Evolutionary conservation across 176 grass and related monocot genomes (phyloP).

Genomic region (Typha latifolia): DNA sequence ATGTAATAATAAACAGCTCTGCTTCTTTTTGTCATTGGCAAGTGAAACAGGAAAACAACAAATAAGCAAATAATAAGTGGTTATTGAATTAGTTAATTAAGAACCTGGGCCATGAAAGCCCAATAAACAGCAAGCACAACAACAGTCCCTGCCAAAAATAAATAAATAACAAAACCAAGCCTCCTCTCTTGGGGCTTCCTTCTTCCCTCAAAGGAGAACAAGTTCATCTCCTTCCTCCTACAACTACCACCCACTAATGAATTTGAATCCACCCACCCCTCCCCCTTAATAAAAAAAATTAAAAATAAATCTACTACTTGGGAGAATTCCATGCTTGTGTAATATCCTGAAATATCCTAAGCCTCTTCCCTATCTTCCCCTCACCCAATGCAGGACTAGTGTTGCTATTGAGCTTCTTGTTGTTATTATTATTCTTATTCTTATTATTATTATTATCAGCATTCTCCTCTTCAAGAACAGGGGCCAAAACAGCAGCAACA

Average conservation of each 20-base stretch:
- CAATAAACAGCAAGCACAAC: background rate
- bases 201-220: constrained; percentile 56
- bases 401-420: constrained; percentile 24
- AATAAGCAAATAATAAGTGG: background rate
- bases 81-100: background rate
- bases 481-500: constrained; percentile 44
- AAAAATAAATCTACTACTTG: constrained; percentile 22
- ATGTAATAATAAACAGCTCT: too few species aligned
- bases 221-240: constrained; percentile 62
- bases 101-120: background rate
- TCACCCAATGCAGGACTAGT: constrained; percentile 63
- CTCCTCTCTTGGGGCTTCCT: constrained; percentile 21
- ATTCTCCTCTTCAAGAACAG: constrained; percentile 36
- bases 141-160: background rate
- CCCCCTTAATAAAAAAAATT: background rate
- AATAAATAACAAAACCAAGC: constrained; percentile 1
- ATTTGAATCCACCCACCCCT: too few species aligned
- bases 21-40: too few species aligned
- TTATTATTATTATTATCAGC: background rate
- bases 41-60: too few species aligned
- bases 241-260: background rate
- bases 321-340: constrained; percentile 40
- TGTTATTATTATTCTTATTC: background rate
- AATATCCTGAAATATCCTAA: constrained; percentile 95
- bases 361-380: constrained; percentile 54